phyloP scores from a whole-genome alignment of 352 stramenopile species.

The Pythium grandisporangium region DNA sequence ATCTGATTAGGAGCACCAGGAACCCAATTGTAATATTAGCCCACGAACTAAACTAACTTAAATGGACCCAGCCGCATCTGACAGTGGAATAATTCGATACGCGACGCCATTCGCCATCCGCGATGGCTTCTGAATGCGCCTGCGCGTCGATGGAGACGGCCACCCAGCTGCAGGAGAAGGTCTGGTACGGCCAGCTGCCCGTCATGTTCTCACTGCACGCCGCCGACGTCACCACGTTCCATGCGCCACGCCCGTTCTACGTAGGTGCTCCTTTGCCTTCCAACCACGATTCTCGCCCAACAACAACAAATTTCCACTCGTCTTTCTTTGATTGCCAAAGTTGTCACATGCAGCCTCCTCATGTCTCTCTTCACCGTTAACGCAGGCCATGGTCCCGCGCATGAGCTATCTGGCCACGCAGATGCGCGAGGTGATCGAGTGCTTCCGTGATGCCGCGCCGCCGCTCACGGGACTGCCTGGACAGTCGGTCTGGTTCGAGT shows the following conservation, averaged over 20 bases:
- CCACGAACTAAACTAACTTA: no score
- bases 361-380: neutral
- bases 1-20: no score
- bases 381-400: slow-evolving; percentile 70
- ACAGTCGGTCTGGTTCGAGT: slow-evolving; percentile 65
- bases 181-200: slow-evolving; percentile 63
- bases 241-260: slow-evolving; percentile 72
- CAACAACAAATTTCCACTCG: no score
- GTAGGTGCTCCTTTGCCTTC: slow-evolving; percentile 17
- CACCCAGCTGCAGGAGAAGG: slow-evolving; percentile 15
- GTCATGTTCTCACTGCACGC: slow-evolving; percentile 68
- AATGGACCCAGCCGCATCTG: no score
- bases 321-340: neutral
- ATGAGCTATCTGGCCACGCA: slow-evolving; percentile 74
- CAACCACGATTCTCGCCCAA: no score
- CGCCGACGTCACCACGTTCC: slow-evolving; percentile 72
- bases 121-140: no score
- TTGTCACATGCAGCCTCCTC: neutral
- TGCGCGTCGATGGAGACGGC: no score
- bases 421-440: slow-evolving; percentile 64
- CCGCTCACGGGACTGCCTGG: slow-evolving; percentile 43
- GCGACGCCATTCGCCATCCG: no score
- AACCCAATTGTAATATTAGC: no score
- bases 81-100: no score
- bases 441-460: slow-evolving; percentile 66